Percentiles rank a stretch among this genome's conserved stretches.
Conservation (phyloP, 768 basidiomycete genomes). For the Tephrocybe sp. region DNA sequence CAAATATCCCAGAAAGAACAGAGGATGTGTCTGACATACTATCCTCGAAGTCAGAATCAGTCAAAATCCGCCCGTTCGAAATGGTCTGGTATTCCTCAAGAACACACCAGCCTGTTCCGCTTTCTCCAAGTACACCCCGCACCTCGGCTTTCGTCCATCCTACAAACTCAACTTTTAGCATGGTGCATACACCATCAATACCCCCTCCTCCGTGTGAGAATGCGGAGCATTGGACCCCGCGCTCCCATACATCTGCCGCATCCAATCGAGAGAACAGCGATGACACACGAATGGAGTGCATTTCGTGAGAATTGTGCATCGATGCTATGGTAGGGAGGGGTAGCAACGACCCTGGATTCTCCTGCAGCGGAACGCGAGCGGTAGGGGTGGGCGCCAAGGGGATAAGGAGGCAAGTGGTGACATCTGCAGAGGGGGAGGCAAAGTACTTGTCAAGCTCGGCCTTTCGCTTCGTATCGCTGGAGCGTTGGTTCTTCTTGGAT, state of each 20-base stretch:
- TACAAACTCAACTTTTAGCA: slow-evolving; percentile 65
- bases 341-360: slow-evolving; percentile 34
- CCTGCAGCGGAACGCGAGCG: slow-evolving; percentile 56
- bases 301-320: slow-evolving; percentile 49
- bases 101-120: slow-evolving; percentile 71
- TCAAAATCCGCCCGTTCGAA: slow-evolving; percentile 21
- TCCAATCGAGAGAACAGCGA: slow-evolving; percentile 73
- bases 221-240: slow-evolving; percentile 57
- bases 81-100: slow-evolving; percentile 48
- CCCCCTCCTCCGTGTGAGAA: slow-evolving; percentile 42
- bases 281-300: slow-evolving; percentile 62
- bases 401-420: slow-evolving; percentile 68
- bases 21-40: slow-evolving; percentile 29
- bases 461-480: slow-evolving; percentile 8
- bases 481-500: slow-evolving; percentile 13
- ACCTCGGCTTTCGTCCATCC: slow-evolving; percentile 74
- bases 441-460: slow-evolving; percentile 64
- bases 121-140: slow-evolving; percentile 65
- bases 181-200: slow-evolving; percentile 54
- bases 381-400: slow-evolving; percentile 78
- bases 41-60: slow-evolving; percentile 26
- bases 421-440: slow-evolving; percentile 31
- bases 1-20: slow-evolving; percentile 21
- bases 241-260: slow-evolving; percentile 62
- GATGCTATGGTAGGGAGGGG: slow-evolving; percentile 50